These are phyloP conservation scores for Oenanthe sinensis DNA, from an alignment of 129 eudicot genomes.

Conservation along the genomic window DNA sequence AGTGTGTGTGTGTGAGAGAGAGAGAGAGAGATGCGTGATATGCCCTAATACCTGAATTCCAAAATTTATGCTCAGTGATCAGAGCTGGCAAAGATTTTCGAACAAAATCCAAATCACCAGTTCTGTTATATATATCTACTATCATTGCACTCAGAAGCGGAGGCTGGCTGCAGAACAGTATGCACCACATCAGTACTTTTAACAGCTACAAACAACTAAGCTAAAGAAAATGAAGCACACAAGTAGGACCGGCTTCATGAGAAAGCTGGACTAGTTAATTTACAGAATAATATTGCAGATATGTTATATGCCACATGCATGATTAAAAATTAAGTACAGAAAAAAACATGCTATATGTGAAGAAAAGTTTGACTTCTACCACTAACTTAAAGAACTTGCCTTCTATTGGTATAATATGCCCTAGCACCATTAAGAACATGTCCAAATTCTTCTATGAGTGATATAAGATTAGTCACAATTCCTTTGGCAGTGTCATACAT, in stretches of 20 bases:
- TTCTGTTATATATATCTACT: constrained; percentile 52
- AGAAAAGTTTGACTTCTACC: not conserved
- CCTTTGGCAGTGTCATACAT: constrained; percentile 91
- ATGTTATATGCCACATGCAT: not conserved
- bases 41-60: constrained; percentile 58
- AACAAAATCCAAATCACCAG: constrained; percentile 54
- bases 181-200: constrained; percentile 6
- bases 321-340: not conserved
- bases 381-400: constrained; percentile 26
- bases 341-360: not conserved
- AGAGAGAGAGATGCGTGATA: not conserved
- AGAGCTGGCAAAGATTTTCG: constrained; percentile 64
- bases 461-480: constrained; percentile 66
- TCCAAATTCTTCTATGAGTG: constrained; percentile 57
- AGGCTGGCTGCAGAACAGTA: constrained; percentile 64
- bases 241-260: not conserved
- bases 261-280: not conserved
- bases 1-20: no score
- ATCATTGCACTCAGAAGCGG: constrained; percentile 89
- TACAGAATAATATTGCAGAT: not conserved
- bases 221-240: not conserved
- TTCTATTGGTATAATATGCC: constrained; percentile 80
- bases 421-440: constrained; percentile 90
- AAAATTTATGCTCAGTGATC: constrained; percentile 61
- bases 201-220: not conserved